Base-by-base conservation (phyloP, 345 rosid species). In the Diplotaxis tenuifolia region DNA sequence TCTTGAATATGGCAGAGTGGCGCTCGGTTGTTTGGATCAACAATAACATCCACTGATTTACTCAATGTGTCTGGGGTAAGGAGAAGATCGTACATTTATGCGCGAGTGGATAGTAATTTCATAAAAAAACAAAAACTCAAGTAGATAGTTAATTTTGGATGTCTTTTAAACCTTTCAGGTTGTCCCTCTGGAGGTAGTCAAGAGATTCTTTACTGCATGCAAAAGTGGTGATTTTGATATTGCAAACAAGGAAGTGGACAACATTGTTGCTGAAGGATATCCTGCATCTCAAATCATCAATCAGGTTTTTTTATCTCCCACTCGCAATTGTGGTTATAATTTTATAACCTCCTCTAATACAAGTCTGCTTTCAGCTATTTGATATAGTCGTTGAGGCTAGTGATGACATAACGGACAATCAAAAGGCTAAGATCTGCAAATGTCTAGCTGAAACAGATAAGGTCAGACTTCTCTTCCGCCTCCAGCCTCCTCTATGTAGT, bases 361-460 rank as follows among this genome's bases (percentile, higher is more conserved):
- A 31, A 40, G 55, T 20, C 67, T 69, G 47, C 14, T 80, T 81
- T 56, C 86, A 92, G 96, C 72, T 92, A 75, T 85, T 90, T 69
- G 93, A 96, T 29, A 55, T 85, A 67, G 82, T 86, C 75, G 88
- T 84, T 0, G 84, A 83, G 54, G 75, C 75, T 81, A 83, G 86
- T 54, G 92, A 84, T 60, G 97, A 92, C 75, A 72, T 85, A 73
- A 75, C 91, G 3, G 98, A 96, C 83, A 93, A 82, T 66, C 94
- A 92, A 82, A 90, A 90, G 87, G 97, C 96, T 86, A 84, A 87
- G 74, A 87, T 92, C 82, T 89, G 89, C 89, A 88, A 83, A 78
- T 75, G 84, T 60, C 77, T 92, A 75, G 98, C 74, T 73, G 84
- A 79, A 76, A 87, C 96, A 64, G 98, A 90, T 76, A 95, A 90